Percentiles rank a stretch among this genome's conserved stretches.
Evolutionary conservation across 306 rosid species (phyloP).

Genomic region (Spatholobus suberectus): DNA sequence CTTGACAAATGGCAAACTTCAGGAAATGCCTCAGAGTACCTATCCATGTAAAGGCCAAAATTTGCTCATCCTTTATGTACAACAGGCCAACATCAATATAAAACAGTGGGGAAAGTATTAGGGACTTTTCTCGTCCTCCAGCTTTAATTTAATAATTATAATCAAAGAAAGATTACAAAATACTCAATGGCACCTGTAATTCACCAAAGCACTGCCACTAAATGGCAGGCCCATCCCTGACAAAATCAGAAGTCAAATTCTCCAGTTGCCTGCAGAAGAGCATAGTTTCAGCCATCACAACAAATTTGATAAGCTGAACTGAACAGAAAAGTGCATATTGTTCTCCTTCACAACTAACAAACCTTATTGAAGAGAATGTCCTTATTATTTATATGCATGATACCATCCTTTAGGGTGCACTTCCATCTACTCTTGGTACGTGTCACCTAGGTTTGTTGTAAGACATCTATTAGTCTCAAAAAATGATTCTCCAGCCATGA

Average conservation of each 20-base stretch:
- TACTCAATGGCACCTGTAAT: constrained; percentile 44
- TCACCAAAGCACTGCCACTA: constrained; percentile 41
- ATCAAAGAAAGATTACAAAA: constrained; percentile 56
- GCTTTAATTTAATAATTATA: constrained; percentile 54
- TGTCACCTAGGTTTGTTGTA: constrained; percentile 62
- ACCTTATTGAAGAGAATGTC: constrained; percentile 95
- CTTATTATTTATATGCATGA: constrained; percentile 88
- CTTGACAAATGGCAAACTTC: constrained; percentile 42
- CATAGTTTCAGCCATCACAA: constrained; percentile 15
- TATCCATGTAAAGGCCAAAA: constrained; percentile 57
- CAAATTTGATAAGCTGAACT: constrained; percentile 5
- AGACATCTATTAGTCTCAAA: neutral
- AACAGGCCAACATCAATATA: constrained; percentile 66
- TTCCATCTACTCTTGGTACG: constrained; percentile 97
- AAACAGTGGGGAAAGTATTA: constrained; percentile 54
- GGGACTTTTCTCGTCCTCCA: constrained; percentile 58
- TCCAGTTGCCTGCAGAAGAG: constrained; percentile 73
- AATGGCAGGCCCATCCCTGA: constrained; percentile 39
- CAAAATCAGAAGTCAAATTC: constrained; percentile 85
- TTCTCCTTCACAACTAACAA: constrained; percentile 11
- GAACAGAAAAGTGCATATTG: neutral
- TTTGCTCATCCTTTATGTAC: constrained; percentile 75
- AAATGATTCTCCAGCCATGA: constrained; percentile 8
- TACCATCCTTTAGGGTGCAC: constrained; percentile 88
- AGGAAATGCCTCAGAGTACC: constrained; percentile 59